phyloP scores from a whole-genome alignment of 768 basidiomycete species.

The Russula sp. region DNA sequence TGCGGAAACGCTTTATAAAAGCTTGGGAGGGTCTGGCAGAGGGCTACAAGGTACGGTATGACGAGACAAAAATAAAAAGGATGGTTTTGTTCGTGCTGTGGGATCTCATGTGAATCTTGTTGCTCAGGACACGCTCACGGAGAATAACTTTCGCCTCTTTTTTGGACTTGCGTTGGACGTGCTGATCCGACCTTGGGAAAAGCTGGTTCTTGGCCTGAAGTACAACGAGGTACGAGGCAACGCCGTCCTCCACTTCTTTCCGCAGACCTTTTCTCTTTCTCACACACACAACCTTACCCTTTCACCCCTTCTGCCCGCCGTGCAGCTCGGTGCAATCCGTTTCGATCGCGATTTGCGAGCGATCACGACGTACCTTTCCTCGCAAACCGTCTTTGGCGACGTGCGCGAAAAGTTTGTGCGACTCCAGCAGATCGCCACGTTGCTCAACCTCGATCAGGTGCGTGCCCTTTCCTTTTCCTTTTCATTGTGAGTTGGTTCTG shows the following conservation, averaged over 20 bases:
- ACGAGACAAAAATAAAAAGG: background rate
- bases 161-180: constrained; percentile 82
- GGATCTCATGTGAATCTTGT: background rate
- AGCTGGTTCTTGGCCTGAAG: constrained; percentile 66
- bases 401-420: constrained; percentile 87
- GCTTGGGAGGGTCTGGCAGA: constrained; percentile 82
- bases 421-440: constrained; percentile 86
- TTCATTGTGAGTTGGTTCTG: background rate
- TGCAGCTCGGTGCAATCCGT: constrained; percentile 87
- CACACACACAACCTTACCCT: background rate
- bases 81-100: too few relatives aligned
- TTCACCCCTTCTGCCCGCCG: background rate
- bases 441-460: constrained; percentile 82
- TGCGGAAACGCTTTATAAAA: constrained; percentile 85
- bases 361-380: constrained; percentile 73
- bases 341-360: constrained; percentile 90
- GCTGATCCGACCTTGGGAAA: constrained; percentile 94
- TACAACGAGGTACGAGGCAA: constrained; percentile 75
- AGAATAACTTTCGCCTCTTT: constrained; percentile 79
- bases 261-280: background rate
- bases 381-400: constrained; percentile 86
- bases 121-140: constrained; percentile 74
- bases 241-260: background rate
- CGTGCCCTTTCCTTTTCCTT: constrained; percentile 25
- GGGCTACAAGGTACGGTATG: constrained; percentile 65